phyloP scores from a whole-genome alignment of 106 monocot species.

The Acorus calamus region DNA sequence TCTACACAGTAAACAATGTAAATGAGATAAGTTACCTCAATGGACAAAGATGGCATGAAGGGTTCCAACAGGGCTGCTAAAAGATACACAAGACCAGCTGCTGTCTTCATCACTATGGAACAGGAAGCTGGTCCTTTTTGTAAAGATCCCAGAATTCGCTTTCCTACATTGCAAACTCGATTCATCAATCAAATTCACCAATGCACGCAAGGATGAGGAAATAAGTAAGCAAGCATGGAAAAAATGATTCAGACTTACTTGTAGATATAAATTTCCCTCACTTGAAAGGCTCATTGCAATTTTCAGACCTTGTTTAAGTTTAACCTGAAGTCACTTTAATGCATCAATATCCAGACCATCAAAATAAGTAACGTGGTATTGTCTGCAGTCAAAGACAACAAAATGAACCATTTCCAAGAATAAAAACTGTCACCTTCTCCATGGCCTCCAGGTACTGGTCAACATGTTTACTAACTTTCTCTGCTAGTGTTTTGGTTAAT shows the following conservation, averaged over 20 bases:
- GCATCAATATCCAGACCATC: too few species aligned
- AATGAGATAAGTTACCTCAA: constrained; percentile 38
- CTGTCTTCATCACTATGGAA: constrained; percentile 81
- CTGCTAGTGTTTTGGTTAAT: constrained; percentile 46
- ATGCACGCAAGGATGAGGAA: neutral
- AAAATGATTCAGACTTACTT: constrained; percentile 28
- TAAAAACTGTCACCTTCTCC: constrained; percentile 63
- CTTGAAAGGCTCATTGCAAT: constrained; percentile 90
- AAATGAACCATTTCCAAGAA: too few species aligned
- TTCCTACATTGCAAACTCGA: constrained; percentile 35
- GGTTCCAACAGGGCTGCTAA: constrained; percentile 87
- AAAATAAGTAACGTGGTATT: neutral
- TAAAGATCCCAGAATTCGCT: constrained; percentile 95
- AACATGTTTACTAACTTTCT: constrained; percentile 45
- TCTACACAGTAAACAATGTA: neutral
- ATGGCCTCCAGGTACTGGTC: constrained; percentile 90
- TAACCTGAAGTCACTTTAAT: constrained; percentile 42
- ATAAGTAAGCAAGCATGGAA: neutral
- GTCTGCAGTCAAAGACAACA: too few species aligned
- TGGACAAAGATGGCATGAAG: constrained; percentile 93
- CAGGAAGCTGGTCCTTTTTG: constrained; percentile 73
- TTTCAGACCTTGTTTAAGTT: constrained; percentile 88
- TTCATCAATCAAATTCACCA: neutral
- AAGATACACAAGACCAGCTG: constrained; percentile 82
- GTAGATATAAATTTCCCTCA: constrained; percentile 87